Percentiles rank a stretch among this genome's conserved stretches.
These are phyloP conservation scores for Rehmannia glutinosa DNA, from an alignment of 257 asterid genomes.

Conservation along the genomic window DNA sequence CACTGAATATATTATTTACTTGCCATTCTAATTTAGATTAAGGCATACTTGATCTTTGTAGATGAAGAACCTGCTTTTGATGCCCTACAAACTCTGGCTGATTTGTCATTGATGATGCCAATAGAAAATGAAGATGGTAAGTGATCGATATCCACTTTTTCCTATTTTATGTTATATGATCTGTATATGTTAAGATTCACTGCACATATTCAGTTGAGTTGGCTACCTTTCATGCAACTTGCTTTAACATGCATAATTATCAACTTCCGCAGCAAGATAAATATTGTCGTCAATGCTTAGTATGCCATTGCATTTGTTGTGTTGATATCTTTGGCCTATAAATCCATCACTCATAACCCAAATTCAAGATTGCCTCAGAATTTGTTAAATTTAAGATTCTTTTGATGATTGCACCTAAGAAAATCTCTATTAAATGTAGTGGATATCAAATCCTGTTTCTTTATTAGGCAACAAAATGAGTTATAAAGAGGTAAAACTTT, in stretches of 20 bases:
- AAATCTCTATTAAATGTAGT: too few relatives aligned
- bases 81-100: slow-evolving; percentile 84
- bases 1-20: neutral
- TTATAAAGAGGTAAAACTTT: too few relatives aligned
- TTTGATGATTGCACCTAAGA: too few relatives aligned
- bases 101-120: slow-evolving; percentile 80
- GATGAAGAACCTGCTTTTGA: slow-evolving; percentile 73
- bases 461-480: too few relatives aligned
- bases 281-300: neutral
- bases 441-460: too few relatives aligned
- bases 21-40: slow-evolving; percentile 8
- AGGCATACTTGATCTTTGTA: slow-evolving; percentile 32
- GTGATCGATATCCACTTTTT: slow-evolving; percentile 19
- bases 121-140: slow-evolving; percentile 74
- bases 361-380: too few relatives aligned
- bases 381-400: too few relatives aligned
- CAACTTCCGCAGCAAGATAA: neutral
- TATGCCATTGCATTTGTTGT: neutral
- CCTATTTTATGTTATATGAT: slow-evolving; percentile 3
- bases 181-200: neutral
- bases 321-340: neutral
- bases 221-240: slow-evolving; percentile 10
- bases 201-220: slow-evolving; percentile 15
- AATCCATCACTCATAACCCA: neutral
- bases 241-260: slow-evolving; percentile 9